Evolutionary conservation across 2,329 filamentous ascomycete genomes (phyloP).

Genomic region (Epichloe festucae): DNA sequence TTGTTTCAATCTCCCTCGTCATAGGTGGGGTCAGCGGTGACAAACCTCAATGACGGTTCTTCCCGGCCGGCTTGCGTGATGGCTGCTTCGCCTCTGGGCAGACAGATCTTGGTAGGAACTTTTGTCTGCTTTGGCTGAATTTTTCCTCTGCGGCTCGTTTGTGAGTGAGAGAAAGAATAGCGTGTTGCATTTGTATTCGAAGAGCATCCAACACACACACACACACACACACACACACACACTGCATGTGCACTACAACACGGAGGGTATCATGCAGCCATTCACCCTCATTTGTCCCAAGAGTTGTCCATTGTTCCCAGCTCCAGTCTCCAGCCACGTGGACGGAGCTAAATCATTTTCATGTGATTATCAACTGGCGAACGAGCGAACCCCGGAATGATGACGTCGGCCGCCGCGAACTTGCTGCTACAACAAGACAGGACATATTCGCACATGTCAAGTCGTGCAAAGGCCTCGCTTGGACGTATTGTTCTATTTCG

Average conservation of each 20-base stretch:
- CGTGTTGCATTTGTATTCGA: background rate
- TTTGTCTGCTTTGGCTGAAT: background rate
- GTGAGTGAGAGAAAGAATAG: background rate
- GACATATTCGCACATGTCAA: background rate
- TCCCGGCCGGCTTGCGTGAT: background rate
- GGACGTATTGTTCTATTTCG: background rate
- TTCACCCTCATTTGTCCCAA: background rate
- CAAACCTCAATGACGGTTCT: background rate
- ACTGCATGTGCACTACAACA: background rate
- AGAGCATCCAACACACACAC: background rate
- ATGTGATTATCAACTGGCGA: background rate
- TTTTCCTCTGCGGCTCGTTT: too few species aligned
- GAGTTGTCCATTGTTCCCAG: background rate
- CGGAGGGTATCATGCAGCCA: background rate
- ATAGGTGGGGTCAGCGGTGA: background rate
- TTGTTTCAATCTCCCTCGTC: background rate
- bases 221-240: background rate
- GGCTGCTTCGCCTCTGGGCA: background rate
- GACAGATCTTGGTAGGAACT: background rate
- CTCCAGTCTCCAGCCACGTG: constrained; percentile 1
- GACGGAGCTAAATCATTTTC: background rate
- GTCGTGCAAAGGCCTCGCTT: background rate
- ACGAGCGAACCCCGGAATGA: background rate
- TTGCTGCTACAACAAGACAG: background rate
- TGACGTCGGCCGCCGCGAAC: background rate